Conservation (phyloP, 192 early-diverging fungal species). For the Coemansia sp. region DNA sequence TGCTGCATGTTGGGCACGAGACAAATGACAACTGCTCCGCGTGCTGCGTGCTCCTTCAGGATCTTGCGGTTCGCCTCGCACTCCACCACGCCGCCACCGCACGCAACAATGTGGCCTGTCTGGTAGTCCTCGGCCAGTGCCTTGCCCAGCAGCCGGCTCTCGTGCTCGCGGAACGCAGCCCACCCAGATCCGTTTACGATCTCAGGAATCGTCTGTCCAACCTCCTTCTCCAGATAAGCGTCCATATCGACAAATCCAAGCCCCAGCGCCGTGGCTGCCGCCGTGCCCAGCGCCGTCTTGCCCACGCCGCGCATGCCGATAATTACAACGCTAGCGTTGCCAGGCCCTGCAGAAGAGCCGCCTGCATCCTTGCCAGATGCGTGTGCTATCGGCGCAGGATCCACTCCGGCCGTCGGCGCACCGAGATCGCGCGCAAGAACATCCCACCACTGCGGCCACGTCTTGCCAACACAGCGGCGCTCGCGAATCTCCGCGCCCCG, state of each 20-base stretch:
- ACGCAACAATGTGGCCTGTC: conserved; percentile 73
- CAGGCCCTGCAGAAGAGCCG: background rate
- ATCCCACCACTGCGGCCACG: conserved; percentile 99
- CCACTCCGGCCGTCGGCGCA: conserved; percentile 50
- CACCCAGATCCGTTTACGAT: conserved; percentile 79
- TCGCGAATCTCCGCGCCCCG: conserved; percentile 78
- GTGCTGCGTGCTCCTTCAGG: conserved; percentile 62
- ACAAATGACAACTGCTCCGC: conserved; percentile 73
- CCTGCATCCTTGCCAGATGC: conserved; percentile 13
- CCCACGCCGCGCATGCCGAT: conserved; percentile 99
- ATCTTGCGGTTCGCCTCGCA: conserved; percentile 64
- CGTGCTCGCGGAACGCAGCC: conserved; percentile 83
- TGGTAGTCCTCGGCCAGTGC: conserved; percentile 61
- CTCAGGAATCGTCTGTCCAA: conserved; percentile 75
- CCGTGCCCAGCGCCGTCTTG: conserved; percentile 83
- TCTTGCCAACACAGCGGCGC: conserved; percentile 98
- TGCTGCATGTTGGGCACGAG: conserved; percentile 73
- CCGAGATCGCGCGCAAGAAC: conserved; percentile 79
- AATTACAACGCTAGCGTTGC: conserved; percentile 73
- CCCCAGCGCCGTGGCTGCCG: conserved; percentile 65
- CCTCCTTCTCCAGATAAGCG: conserved; percentile 69
- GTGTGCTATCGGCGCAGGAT: conserved; percentile 11
- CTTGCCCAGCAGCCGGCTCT: conserved; percentile 66
- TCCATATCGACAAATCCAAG: conserved; percentile 90
- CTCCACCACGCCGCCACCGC: conserved; percentile 96